phyloP scores from a whole-genome alignment of 2,329 filamentous ascomycete genomes.

The Phialemonium atrogriseum region DNA sequence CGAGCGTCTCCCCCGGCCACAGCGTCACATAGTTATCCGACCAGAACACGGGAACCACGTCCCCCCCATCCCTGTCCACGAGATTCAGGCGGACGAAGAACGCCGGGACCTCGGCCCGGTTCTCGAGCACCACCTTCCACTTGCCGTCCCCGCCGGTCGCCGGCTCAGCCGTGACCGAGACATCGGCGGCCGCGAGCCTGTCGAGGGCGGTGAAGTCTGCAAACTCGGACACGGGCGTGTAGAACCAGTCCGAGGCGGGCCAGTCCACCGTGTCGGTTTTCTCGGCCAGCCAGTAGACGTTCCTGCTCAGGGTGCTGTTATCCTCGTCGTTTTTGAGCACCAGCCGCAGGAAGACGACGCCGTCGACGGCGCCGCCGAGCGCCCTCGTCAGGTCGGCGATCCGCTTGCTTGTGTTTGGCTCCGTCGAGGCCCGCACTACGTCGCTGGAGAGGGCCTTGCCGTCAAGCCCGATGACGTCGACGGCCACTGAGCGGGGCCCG shows the following conservation, averaged over 20 bases:
- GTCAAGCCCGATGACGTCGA: conserved; percentile 40
- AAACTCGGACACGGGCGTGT: conserved; percentile 46
- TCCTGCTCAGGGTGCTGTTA: conserved; percentile 35
- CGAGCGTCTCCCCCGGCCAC: conserved; percentile 45
- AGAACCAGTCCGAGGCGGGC: conserved; percentile 49
- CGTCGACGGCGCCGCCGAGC: conserved; percentile 21
- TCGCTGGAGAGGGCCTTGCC: conserved; percentile 33
- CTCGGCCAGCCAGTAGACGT: conserved; percentile 50
- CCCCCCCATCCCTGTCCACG: conserved; percentile 31
- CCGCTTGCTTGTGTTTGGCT: conserved; percentile 35
- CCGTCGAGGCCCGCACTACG: conserved; percentile 23
- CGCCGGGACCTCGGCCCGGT: conserved; percentile 42
- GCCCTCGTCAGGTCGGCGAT: conserved; percentile 17
- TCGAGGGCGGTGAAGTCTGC: conserved; percentile 38
- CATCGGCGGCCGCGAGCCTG: conserved; percentile 24
- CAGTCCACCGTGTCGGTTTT: conserved; percentile 43
- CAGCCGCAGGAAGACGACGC: conserved; percentile 43
- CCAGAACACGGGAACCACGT: conserved; percentile 46
- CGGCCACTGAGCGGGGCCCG: conserved; percentile 31
- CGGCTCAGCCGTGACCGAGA: conserved; percentile 21
- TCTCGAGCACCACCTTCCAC: conserved; percentile 36
- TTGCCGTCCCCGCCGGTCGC: conserved; percentile 5
- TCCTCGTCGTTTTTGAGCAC: conserved; percentile 26
- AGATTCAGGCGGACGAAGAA: conserved; percentile 48
- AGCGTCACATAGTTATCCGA: conserved; percentile 56